Conservation (phyloP, 305 asterid species). For the Solanum aculeatissimum region DNA sequence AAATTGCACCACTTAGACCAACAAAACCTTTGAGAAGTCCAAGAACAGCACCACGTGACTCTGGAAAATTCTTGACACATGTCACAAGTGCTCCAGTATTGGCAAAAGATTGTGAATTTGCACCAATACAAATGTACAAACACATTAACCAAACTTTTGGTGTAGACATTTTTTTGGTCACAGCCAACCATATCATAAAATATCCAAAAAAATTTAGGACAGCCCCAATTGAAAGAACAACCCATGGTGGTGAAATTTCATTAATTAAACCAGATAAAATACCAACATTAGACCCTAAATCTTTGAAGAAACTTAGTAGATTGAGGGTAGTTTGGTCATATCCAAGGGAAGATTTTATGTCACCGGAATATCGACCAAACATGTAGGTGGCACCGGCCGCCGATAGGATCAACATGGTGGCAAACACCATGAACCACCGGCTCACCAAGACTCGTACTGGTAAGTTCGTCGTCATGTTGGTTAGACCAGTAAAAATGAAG, state of each 20-base stretch:
- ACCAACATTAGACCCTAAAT: conserved; percentile 65
- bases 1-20: conserved; percentile 70
- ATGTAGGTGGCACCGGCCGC: conserved; percentile 87
- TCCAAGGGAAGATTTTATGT: conserved; percentile 35
- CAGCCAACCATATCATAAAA: conserved; percentile 82
- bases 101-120: conserved; percentile 73
- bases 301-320: conserved; percentile 74
- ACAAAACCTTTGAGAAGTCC: conserved; percentile 74
- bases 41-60: conserved; percentile 65
- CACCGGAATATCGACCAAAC: conserved; percentile 53
- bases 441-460: conserved; percentile 34
- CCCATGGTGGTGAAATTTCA: conserved; percentile 87
- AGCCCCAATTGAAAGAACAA: conserved; percentile 61
- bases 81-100: conserved; percentile 84
- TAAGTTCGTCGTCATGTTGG: conserved; percentile 6
- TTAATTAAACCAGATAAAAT: conserved; percentile 55
- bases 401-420: conserved; percentile 50
- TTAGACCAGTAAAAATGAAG: neutral
- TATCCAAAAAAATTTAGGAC: conserved; percentile 67
- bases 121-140: conserved; percentile 65
- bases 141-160: conserved; percentile 67
- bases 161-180: conserved; percentile 32
- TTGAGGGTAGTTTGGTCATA: conserved; percentile 74
- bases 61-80: conserved; percentile 70
- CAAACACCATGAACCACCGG: conserved; percentile 79